phyloP scores from a whole-genome alignment of 1,139 yeast species.

The Yarrowia galli region DNA sequence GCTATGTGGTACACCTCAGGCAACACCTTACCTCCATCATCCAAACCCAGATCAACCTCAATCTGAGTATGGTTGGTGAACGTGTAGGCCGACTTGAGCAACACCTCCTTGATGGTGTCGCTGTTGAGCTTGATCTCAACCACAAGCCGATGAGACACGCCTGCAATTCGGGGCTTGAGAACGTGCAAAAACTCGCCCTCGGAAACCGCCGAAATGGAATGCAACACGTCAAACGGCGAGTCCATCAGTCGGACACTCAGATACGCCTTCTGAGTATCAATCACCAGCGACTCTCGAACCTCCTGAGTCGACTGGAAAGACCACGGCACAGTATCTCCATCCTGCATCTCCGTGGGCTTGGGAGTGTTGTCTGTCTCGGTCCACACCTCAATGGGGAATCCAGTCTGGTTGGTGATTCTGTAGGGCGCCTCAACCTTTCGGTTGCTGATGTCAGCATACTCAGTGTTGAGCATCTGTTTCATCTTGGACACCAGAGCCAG shows the following conservation, averaged over 20 bases:
- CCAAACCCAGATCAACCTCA: constrained; percentile 52
- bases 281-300: constrained; percentile 78
- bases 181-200: constrained; percentile 85
- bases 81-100: constrained; percentile 75
- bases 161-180: constrained; percentile 66
- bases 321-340: constrained; percentile 74
- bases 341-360: constrained; percentile 51
- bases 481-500: constrained; percentile 53
- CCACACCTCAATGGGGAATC: constrained; percentile 81
- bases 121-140: constrained; percentile 70
- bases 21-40: constrained; percentile 40
- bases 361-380: constrained; percentile 53
- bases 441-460: constrained; percentile 59
- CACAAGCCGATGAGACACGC: constrained; percentile 74
- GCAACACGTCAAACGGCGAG: constrained; percentile 62
- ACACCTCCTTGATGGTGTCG: constrained; percentile 77
- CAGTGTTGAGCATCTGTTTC: constrained; percentile 69
- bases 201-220: constrained; percentile 69
- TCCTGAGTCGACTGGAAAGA: constrained; percentile 93
- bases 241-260: constrained; percentile 67
- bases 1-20: constrained; percentile 50
- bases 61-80: constrained; percentile 76
- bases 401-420: constrained; percentile 82
- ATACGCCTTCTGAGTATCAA: constrained; percentile 65
- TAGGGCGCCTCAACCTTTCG: constrained; percentile 81